Conservation (phyloP, 2,329 filamentous ascomycete genomes). For the Truncatella angustata region DNA sequence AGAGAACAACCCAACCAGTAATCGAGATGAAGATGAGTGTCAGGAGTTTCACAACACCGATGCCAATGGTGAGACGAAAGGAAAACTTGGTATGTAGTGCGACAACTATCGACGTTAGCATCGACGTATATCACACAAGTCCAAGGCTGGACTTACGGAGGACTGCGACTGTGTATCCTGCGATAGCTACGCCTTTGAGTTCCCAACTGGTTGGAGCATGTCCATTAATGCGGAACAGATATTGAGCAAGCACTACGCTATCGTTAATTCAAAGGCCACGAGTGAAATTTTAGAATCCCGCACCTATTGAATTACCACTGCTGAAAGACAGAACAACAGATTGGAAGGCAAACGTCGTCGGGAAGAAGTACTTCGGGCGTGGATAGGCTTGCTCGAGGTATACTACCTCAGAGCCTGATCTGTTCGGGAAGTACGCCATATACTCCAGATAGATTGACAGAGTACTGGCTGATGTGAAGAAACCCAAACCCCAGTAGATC, state of each 20-base stretch:
- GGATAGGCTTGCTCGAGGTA: slow-evolving; percentile 69
- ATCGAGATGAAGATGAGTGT: slow-evolving; percentile 48
- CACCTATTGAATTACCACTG: slow-evolving; percentile 61
- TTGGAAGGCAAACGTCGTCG: slow-evolving; percentile 63
- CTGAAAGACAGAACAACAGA: slow-evolving; percentile 63
- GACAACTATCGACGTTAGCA: slow-evolving; percentile 28
- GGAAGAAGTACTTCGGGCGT: slow-evolving; percentile 62
- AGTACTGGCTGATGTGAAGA: slow-evolving; percentile 53
- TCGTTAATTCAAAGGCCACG: neutral
- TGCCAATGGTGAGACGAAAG: slow-evolving; percentile 41
- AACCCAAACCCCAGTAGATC: slow-evolving; percentile 66
- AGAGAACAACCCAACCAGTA: slow-evolving; percentile 49
- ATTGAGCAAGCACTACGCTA: slow-evolving; percentile 4
- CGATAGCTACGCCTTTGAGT: slow-evolving; percentile 8
- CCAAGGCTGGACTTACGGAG: slow-evolving; percentile 1
- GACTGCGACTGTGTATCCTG: slow-evolving; percentile 7
- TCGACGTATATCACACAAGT: neutral
- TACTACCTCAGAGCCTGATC: slow-evolving; percentile 64
- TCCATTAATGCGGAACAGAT: slow-evolving; percentile 3
- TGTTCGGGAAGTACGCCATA: slow-evolving; percentile 63
- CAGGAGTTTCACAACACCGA: slow-evolving; percentile 48
- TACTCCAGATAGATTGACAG: slow-evolving; percentile 63
- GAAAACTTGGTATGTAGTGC: slow-evolving; percentile 45
- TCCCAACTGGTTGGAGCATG: neutral
- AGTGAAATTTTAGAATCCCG: neutral